Evolutionary conservation across 805 yeast genomes (phyloP).

Genomic region (Wickerhamiella alocasiicola): DNA sequence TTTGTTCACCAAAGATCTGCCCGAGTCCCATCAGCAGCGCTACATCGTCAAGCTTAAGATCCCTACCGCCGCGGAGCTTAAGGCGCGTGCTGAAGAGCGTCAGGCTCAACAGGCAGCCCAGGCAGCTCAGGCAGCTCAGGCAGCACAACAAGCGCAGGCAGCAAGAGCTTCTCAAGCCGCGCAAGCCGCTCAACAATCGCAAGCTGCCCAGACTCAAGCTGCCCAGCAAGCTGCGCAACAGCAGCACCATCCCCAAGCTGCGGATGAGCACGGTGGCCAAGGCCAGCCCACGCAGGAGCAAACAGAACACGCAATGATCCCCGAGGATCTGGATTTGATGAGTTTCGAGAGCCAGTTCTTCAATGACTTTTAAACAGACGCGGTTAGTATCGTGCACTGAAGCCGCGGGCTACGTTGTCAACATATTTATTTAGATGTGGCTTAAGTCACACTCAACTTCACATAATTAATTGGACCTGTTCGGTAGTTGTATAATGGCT

Average conservation of each 20-base stretch:
- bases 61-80: constrained; percentile 11
- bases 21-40: constrained; percentile 11
- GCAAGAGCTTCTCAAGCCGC: constrained; percentile 10
- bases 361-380: constrained; percentile 1
- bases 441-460: too few relatives aligned
- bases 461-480: too few relatives aligned
- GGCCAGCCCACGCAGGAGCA: too few relatives aligned
- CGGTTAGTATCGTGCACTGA: too few relatives aligned
- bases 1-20: constrained; percentile 16
- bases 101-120: background rate
- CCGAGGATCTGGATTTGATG: constrained; percentile 11
- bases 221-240: constrained; percentile 11
- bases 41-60: constrained; percentile 20
- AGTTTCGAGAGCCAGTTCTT: constrained; percentile 2
- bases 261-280: background rate
- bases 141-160: constrained; percentile 15
- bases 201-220: constrained; percentile 3
- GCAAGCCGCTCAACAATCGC: constrained; percentile 5
- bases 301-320: too few relatives aligned
- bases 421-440: too few relatives aligned
- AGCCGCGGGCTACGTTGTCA: too few relatives aligned
- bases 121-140: constrained; percentile 10
- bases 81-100: background rate
- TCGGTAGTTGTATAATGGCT: too few relatives aligned
- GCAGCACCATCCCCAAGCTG: constrained; percentile 14